Conservation (phyloP, 805 yeast species). For the Debaryomyces tyrocola region DNA sequence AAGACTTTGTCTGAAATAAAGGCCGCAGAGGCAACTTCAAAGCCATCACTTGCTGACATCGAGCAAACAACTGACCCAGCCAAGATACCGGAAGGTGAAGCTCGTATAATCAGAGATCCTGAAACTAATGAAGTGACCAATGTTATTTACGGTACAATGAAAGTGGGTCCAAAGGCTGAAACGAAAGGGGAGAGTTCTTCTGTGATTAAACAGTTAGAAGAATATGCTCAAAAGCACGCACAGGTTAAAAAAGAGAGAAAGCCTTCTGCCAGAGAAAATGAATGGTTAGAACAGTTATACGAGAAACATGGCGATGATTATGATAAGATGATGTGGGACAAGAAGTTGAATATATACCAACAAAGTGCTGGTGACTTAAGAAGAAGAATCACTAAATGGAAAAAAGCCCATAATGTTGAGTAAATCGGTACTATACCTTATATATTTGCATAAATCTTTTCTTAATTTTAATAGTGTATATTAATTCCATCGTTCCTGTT, state of each 20-base stretch:
- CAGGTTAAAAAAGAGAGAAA: constrained; percentile 51
- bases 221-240: constrained; percentile 40
- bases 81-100: constrained; percentile 75
- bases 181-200: constrained; percentile 42
- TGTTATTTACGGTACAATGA: constrained; percentile 71
- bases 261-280: constrained; percentile 71
- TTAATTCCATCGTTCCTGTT: neutral
- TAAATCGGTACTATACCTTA: neutral
- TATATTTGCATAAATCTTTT: neutral
- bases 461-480: neutral
- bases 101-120: constrained; percentile 69
- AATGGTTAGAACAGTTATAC: constrained; percentile 64
- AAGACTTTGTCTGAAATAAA: constrained; percentile 34
- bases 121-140: constrained; percentile 61
- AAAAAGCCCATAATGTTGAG: constrained; percentile 41
- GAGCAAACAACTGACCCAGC: constrained; percentile 51
- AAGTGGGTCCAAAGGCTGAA: constrained; percentile 18
- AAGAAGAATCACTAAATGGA: constrained; percentile 72
- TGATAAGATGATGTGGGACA: constrained; percentile 90
- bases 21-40: constrained; percentile 24
- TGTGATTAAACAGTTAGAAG: constrained; percentile 71
- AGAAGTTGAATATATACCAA: constrained; percentile 77
- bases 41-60: constrained; percentile 34
- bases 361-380: constrained; percentile 82
- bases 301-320: constrained; percentile 86